Base-by-base conservation (phyloP, 2,329 filamentous ascomycete species). In the Bertia moriformis region DNA sequence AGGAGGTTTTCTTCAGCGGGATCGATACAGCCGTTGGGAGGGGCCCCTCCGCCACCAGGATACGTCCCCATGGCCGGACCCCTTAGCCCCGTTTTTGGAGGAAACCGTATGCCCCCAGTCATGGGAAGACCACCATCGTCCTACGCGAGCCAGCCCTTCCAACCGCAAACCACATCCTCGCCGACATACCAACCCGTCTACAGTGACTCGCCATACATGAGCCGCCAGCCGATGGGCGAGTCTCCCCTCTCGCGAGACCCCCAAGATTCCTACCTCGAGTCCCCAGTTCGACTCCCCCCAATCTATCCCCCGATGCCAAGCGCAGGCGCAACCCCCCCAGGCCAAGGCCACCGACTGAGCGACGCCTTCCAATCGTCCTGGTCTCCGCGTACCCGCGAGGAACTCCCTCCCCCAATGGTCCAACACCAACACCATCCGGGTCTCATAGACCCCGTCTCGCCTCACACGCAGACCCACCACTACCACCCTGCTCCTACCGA, bases 231-330 rank as follows among this genome's bases (percentile, higher is more conserved):
- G 18, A 45, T 50, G 38, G 42, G 42, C 2, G 50, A 58, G 22
- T 39, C 46, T 10, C 40, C 51, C 4, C 40, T 48, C 7, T 43
- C 48, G 1, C 43, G 49, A 19, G 52, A 51, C 15, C 45, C 47
- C 14, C 53, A 48, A 4, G 54, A 57, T 17, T 42, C 43, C 4
- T 55, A 55, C 38, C 39, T 45, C 4, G 56, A 59, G 30, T 52
- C 54, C 4, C 49, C 53, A 10, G 51, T 60, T 14, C 49, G 55
- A 39, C 50, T 60, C 4, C 57, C 57, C 4, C 57, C 57, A 3
- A 59, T 60, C 7, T 52, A 55, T 14, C 54, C 57, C 14, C 50
- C 55, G 5, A 49, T 53, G 1, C 49, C 48, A 5, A 46, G 44
- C 18, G 40, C 47, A 41, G 43, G 44, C 39, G 42, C 47, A 41